A percentile compares a stretch with the other conserved stretches of the same genome.
Conservation (phyloP, 2,329 filamentous ascomycete species). For the Apiospora phragmitis region DNA sequence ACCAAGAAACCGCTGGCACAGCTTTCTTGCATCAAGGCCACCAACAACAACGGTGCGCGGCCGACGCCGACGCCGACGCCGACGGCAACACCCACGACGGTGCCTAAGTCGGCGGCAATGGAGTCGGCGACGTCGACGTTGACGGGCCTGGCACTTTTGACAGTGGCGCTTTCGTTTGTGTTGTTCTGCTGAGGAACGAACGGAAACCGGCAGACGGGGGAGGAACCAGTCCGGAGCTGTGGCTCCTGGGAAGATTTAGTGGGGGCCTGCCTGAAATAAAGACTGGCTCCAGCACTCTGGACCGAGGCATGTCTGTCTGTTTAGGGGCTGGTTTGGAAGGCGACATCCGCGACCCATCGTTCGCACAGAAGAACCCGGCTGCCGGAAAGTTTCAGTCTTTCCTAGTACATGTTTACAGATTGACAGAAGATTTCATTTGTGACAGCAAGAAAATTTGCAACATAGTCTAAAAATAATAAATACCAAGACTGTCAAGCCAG, state of each 20-base stretch:
- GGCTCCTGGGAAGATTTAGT: not conserved
- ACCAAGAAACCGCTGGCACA: slow-evolving; percentile 20
- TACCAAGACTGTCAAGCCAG: not conserved
- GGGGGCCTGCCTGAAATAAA: not conserved
- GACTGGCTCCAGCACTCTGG: not conserved
- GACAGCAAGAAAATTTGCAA: not conserved
- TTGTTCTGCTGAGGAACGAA: not conserved
- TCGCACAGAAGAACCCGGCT: not conserved
- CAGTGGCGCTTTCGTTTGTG: not conserved
- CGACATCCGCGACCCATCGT: not conserved
- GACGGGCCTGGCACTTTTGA: not conserved
- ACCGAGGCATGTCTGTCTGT: not conserved
- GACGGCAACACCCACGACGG: not conserved
- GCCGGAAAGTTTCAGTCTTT: not conserved
- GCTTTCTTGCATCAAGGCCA: slow-evolving; percentile 25
- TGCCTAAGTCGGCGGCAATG: not conserved
- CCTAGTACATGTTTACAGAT: not conserved
- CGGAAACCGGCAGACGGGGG: not conserved
- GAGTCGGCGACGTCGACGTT: not conserved
- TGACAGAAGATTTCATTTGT: not conserved
- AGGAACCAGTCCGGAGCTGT: not conserved
- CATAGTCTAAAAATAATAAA: not conserved
- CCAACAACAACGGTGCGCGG: not conserved
- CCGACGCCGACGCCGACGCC: not conserved
- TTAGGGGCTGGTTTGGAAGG: not conserved